Evolutionary conservation across 2,329 filamentous ascomycete species (phyloP), one percentile per base, ranked within the genome.

Genomic region (Monilinia vaccinii-corymbosi): DNA sequence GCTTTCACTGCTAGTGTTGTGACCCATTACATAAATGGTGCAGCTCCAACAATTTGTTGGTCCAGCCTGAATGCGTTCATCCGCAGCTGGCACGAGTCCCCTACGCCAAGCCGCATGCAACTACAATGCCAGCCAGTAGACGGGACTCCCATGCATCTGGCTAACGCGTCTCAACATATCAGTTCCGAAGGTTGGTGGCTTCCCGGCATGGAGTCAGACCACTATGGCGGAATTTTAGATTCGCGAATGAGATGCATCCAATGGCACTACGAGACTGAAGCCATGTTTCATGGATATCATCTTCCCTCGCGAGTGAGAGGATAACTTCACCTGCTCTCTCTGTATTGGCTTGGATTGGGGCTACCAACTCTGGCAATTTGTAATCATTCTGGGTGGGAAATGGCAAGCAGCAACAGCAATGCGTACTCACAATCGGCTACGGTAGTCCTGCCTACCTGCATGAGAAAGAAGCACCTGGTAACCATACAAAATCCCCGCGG

Each of bases 211-310:
- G 5, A 49, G 32, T 57, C 55, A 57, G 55, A 50, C 55, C 55
- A 57, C 55, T 32, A 49, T 57, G 44, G 55, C 45, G 55, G 55
- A 57, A 50, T 49, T 47, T 47, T 42, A 40, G 55, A 57, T 57
- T 57, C 23, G 55, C 34, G 34, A 57, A 50, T 36, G 31, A 57
- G 34, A 50, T 49, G 28, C 11, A 32, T 44, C 18, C 14, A 44
- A 44, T 44, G 11, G 55, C 34, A 7, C 21, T 48, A 42, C 44
- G 9, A 28, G 2, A 42, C 34, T 28, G 31, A 32, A n/a, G 16
- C n/a, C 34, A n/a, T n/a, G 18, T 9, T 10, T 13, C 11, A 40
- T 38, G 38, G 34, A 32, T 31, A 31, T 40, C 55, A 32, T 11
- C 8, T 3, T 49, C 31, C n/a, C 10, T 49, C 34, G 14, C 23